These are phyloP conservation scores for Claviceps sorghi DNA, from an alignment of 2,329 filamentous ascomycete species.

Conservation along the genomic window DNA sequence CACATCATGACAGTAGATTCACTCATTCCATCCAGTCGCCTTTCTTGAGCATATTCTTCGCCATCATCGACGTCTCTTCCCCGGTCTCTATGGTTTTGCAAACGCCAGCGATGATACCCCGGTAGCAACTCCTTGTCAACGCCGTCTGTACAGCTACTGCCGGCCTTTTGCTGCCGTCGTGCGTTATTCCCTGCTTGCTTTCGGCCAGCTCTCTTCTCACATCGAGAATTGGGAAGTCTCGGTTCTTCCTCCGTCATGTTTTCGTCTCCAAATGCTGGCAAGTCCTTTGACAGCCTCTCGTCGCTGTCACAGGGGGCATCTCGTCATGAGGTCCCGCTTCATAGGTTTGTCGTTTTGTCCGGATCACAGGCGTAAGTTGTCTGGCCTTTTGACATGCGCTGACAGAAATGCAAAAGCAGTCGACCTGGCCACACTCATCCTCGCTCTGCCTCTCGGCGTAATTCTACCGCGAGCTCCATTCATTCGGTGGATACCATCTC, in stretches of 20 bases:
- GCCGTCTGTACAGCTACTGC: conserved; percentile 21
- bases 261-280: conserved; percentile 41
- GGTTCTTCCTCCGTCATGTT: conserved; percentile 35
- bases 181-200: neutral
- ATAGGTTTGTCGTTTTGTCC: conserved; percentile 37
- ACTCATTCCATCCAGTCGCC: neutral
- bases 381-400: conserved; percentile 6
- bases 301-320: conserved; percentile 32
- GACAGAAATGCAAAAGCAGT: conserved; percentile 15
- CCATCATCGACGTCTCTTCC: neutral
- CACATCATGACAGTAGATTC: conserved; percentile 1
- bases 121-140: conserved; percentile 21
- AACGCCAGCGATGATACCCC: conserved; percentile 33
- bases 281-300: conserved; percentile 51
- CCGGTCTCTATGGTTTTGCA: neutral
- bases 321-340: conserved; percentile 43
- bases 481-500: conserved; percentile 67
- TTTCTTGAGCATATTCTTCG: neutral
- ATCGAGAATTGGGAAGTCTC: neutral
- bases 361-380: neutral
- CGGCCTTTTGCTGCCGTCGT: conserved; percentile 12
- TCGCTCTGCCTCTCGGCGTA: conserved; percentile 45
- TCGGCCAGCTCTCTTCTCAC: neutral
- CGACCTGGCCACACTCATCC: conserved; percentile 32
- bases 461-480: conserved; percentile 76